These are phyloP conservation scores for Sporisorium sorghi DNA, from an alignment of 1,284 basidiomycete species.

Conservation along the genomic window DNA sequence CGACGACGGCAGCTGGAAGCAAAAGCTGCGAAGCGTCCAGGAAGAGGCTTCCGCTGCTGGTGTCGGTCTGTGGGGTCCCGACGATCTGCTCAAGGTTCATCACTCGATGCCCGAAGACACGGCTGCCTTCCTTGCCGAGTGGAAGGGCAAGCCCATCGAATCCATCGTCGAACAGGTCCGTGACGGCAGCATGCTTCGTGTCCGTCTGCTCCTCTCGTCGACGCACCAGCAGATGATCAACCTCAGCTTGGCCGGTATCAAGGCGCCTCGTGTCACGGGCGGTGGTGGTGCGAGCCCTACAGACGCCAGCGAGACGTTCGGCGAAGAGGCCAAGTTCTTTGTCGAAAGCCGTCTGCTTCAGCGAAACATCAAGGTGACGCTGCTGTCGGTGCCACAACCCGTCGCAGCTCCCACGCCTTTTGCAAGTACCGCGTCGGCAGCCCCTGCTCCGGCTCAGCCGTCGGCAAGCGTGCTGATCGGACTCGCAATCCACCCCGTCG, in stretches of 20 bases:
- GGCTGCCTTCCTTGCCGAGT: slow-evolving; percentile 86
- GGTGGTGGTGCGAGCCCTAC: slow-evolving; percentile 56
- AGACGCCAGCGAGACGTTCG: slow-evolving; percentile 60
- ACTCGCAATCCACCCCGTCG: slow-evolving; percentile 88
- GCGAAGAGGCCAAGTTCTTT: slow-evolving; percentile 86
- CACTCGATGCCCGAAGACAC: slow-evolving; percentile 91
- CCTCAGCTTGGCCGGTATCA: slow-evolving; percentile 67
- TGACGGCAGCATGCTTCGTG: slow-evolving; percentile 90
- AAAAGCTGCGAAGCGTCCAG: slow-evolving; percentile 77
- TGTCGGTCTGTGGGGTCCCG: slow-evolving; percentile 86
- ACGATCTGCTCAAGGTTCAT: slow-evolving; percentile 73
- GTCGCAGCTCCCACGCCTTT: slow-evolving; percentile 77
- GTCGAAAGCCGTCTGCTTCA: slow-evolving; percentile 92
- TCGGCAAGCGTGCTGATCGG: slow-evolving; percentile 85
- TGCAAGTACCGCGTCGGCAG: slow-evolving; percentile 72
- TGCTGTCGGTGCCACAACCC: slow-evolving; percentile 81
- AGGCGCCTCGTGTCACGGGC: slow-evolving; percentile 58
- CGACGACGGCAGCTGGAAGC: slow-evolving; percentile 78
- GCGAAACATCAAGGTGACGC: slow-evolving; percentile 84
- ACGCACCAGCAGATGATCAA: slow-evolving; percentile 88
- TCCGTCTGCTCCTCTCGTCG: slow-evolving; percentile 86
- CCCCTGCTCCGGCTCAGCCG: slow-evolving; percentile 71
- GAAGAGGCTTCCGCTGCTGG: slow-evolving; percentile 81
- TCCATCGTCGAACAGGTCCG: slow-evolving; percentile 92
- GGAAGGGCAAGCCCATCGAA: slow-evolving; percentile 89